Percentiles rank a stretch among this genome's conserved stretches.
These are phyloP conservation scores for Casaregolazyma suthepensis DNA, from an alignment of 1,139 yeast species.

Conservation along the genomic window DNA sequence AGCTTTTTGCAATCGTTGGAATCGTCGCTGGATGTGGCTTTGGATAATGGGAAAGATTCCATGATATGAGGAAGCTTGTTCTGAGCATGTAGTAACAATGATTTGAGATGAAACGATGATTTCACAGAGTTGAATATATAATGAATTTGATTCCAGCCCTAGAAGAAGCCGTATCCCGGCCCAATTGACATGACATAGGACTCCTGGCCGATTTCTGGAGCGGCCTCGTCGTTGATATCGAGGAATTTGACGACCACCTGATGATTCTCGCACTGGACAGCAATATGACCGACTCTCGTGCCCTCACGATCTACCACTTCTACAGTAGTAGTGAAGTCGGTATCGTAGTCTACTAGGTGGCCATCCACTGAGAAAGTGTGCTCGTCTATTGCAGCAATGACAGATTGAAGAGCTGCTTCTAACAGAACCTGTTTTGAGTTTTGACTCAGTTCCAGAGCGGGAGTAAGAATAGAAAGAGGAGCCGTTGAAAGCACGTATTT, in stretches of 20 bases:
- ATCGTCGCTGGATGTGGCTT: conserved; percentile 2
- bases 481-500: background rate
- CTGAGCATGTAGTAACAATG: background rate
- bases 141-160: background rate
- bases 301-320: background rate
- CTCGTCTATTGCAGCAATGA: background rate
- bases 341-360: background rate
- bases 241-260: background rate
- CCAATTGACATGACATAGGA: background rate
- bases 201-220: background rate
- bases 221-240: background rate
- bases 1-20: conserved; percentile 1
- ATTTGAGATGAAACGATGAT: background rate
- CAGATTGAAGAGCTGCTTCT: background rate
- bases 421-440: background rate
- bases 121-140: too few relatives aligned
- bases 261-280: background rate
- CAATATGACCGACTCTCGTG: background rate
- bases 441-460: background rate
- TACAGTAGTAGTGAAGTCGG: background rate
- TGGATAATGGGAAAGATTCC: background rate
- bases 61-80: background rate
- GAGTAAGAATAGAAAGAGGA: background rate
- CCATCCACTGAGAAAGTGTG: background rate
- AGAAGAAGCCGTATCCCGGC: background rate